Evolutionary conservation across 2,329 filamentous ascomycete genomes (phyloP), one percentile per base, ranked within the genome.

Genomic region (Seiridium cupressi): DNA sequence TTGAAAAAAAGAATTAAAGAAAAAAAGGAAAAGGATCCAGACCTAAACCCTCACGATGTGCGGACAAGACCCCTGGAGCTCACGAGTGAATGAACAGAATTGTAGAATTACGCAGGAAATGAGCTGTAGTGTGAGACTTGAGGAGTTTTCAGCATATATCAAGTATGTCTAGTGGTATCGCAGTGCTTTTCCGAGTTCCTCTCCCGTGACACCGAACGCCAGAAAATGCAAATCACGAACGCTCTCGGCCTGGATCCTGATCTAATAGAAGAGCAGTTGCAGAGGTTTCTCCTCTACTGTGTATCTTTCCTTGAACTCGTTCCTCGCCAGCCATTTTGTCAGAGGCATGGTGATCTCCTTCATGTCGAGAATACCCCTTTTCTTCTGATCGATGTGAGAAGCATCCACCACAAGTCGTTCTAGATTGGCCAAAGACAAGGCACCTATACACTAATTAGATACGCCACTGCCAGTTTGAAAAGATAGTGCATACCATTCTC

Each of bases 301-400:
- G 69, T 92, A 96, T 63, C 87, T 82, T 55, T 87, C 86, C 73
- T 87, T 89, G 66, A 97, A 83, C 68, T 91, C 88, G 13, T 85
- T 78, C 59, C 87, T 82, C 40, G 88, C 84, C 55, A 99, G 78
- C 71, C 96, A 86, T 62, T 86, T 84, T 51, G 92, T 84, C 53
- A 98, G 82, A 5, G 92, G 91, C 69, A 93, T 82, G 78, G 93
- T 89, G 0, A 92, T 92, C 62, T 99, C 95, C 74, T 91, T 92
- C 92, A 98, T 97, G 71, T 98, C 95, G 74, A 97, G 86, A 64
- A 99, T 86, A 0, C 93, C 92, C 51, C 93, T 84, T 81, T 96
- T 96, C 83, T 99, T 99, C 75, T 91, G 87, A 75, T 99, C 94
- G 65, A 97, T 91, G 71, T 97, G 89, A 6, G 93, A 97, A 11